Evolutionary conservation across 176 grass and related monocot genomes (phyloP).

Genomic region (Avena sativa): DNA sequence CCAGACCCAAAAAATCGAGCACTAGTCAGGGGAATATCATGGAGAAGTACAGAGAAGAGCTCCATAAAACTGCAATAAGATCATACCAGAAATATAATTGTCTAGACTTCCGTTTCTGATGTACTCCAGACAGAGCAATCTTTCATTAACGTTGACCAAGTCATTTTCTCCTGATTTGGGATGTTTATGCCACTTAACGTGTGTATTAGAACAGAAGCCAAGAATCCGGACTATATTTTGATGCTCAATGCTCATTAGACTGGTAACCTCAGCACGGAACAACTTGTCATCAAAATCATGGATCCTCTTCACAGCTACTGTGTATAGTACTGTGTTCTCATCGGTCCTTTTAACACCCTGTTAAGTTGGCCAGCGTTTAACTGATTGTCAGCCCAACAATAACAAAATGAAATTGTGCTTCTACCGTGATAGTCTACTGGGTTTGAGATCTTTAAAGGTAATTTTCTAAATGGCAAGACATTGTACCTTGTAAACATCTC

Average conservation of each 20-base stretch:
- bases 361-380: background rate
- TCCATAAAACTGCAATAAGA: no score
- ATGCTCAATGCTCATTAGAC: background rate
- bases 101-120: no score
- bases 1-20: no score
- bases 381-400: background rate
- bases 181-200: no score
- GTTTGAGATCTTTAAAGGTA: background rate
- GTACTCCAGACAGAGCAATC: no score
- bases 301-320: background rate
- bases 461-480: background rate
- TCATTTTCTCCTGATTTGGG: no score
- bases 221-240: background rate
- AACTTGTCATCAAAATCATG: background rate
- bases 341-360: background rate
- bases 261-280: background rate
- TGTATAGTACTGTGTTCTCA: no score
- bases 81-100: no score
- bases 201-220: no score
- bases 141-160: background rate
- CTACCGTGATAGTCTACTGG: background rate
- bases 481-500: background rate
- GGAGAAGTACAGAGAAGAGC: no score
- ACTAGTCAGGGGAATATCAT: no score
- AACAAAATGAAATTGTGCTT: background rate